A percentile compares a stretch with the other conserved stretches of the same genome.
phyloP scores from a whole-genome alignment of 768 basidiomycete genomes.

The Amanita subjunquillea region DNA sequence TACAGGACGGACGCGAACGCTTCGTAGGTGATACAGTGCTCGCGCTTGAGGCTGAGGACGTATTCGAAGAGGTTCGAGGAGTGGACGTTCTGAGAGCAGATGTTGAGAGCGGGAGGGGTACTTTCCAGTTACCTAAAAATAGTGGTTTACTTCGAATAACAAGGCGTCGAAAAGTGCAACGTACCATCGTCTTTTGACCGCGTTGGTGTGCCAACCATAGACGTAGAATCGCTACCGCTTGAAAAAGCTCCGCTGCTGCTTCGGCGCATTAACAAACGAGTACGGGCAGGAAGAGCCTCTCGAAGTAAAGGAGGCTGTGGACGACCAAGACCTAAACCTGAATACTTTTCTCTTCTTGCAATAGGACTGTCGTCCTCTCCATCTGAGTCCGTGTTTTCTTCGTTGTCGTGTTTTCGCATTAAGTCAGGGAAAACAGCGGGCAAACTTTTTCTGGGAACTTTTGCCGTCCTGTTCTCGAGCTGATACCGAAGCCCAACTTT shows the following conservation, averaged over 20 bases:
- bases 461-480: constrained; percentile 34
- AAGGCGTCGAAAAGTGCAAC: constrained; percentile 12
- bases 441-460: constrained; percentile 59
- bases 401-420: constrained; percentile 19
- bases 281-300: constrained; percentile 24
- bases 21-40: constrained; percentile 37
- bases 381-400: constrained; percentile 47
- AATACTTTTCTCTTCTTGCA: constrained; percentile 41
- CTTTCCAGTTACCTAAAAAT: constrained; percentile 24
- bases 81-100: constrained; percentile 26
- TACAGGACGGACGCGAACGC: constrained; percentile 20
- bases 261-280: constrained; percentile 60
- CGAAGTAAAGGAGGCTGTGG: constrained; percentile 25
- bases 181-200: constrained; percentile 39
- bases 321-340: constrained; percentile 56
- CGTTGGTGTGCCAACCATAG: constrained; percentile 53
- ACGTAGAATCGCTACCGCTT: constrained; percentile 57
- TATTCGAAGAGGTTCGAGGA: constrained; percentile 46
- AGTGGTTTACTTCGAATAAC: constrained; percentile 1
- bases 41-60: constrained; percentile 38
- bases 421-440: constrained; percentile 58
- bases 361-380: constrained; percentile 63
- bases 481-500: constrained; percentile 49
- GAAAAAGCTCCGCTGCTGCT: constrained; percentile 80
- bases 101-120: constrained; percentile 37